Evolutionary conservation across 495 filamentous ascomycete species (phyloP), one percentile per base, ranked within the genome.

Genomic region (Penicillium robsamsonii): DNA sequence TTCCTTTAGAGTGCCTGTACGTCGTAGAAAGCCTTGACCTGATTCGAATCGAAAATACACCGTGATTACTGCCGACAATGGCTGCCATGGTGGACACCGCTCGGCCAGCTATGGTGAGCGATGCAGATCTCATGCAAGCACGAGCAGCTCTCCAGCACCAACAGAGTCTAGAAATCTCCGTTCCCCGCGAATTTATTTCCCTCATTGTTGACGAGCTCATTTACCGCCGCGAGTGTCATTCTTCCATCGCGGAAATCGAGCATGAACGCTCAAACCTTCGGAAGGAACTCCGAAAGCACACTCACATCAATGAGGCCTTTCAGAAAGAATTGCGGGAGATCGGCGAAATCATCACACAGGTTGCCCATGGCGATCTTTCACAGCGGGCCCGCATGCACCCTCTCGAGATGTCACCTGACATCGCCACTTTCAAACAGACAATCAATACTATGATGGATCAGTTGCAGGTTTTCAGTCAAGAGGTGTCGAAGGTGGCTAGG

Each of bases 371-470:
- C 65, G 92, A 96, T 65, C 76, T 96, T 46, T 92, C 89, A 68
- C 92, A 92, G 76, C 93, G 95, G 67, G 92, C 95, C 53, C 82
- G 89, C 18, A 89, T 96, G 66, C 91, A 96, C 66, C 87, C 87
- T 3, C 84, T 88, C 53, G 92, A 96, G 70, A 91, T 94, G 85
- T 92, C 95, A 71, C 90, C 91, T 1, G 92, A 96, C 70, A 96
- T 96, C 66, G 89, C 87, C 10, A 89, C 86, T 5, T 96, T 96
- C 79, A 96, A 96, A 73, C 84, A 87, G 61, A 95, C 90, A 0
- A 84, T 73, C 74, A 96, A 96, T 63, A 92, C 85, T 33, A 96
- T 96, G 92, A 92, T 96, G 81, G 92, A 96, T 66, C 92, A 96
- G 73, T 78, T 96, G 53, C 91, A 95, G 65, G 85, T 91, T 29